Conservation (phyloP, 1,284 basidiomycete genomes). For the Taiwanofungus camphoratus region DNA sequence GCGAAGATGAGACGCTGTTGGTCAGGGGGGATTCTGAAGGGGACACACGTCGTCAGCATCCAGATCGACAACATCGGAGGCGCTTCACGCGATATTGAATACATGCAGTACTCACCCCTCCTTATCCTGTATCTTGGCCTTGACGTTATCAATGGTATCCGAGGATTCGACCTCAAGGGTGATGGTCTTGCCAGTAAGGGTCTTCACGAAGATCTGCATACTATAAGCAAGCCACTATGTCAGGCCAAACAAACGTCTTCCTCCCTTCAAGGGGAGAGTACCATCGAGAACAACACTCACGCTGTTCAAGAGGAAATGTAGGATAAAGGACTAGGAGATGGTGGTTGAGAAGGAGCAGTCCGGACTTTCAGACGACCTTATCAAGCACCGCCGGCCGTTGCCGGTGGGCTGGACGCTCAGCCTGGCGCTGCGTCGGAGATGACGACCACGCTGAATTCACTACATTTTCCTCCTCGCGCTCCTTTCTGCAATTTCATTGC, state of each 20-base stretch:
- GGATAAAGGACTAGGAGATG: slow-evolving; percentile 19
- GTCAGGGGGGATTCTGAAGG: slow-evolving; percentile 10
- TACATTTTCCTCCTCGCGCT: no score
- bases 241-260: no score
- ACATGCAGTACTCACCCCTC: slow-evolving; percentile 5
- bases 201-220: slow-evolving; percentile 16
- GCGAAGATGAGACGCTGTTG: slow-evolving; percentile 16
- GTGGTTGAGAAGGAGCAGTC: slow-evolving; percentile 18
- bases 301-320: slow-evolving; percentile 8
- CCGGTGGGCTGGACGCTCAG: slow-evolving; percentile 1
- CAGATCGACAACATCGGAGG: background rate
- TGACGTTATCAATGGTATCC: slow-evolving; percentile 16
- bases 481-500: no score
- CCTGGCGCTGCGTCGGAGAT: background rate
- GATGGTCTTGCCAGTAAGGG: slow-evolving; percentile 16
- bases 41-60: no score
- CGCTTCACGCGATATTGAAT: background rate
- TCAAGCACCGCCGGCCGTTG: slow-evolving; percentile 11
- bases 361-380: slow-evolving; percentile 16
- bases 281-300: no score
- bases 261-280: no score
- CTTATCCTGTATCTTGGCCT: slow-evolving; percentile 17
- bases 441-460: background rate
- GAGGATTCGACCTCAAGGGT: slow-evolving; percentile 15
- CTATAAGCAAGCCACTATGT: no score